Conservation (phyloP, 176 grass and related monocot genomes). For the Panicum miliaceum region DNA sequence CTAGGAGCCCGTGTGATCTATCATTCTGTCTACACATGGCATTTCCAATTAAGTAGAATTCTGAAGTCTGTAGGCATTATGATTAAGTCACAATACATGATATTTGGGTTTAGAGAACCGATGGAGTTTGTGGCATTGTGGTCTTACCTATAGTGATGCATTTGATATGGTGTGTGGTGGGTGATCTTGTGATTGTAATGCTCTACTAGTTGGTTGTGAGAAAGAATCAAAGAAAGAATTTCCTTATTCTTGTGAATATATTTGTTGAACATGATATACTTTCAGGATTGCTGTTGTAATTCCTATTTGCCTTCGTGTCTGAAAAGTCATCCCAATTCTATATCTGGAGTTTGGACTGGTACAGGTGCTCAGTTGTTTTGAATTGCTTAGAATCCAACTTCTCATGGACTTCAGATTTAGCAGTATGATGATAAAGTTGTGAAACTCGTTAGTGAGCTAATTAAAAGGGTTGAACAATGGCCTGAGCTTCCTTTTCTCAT, state of each 20-base stretch:
- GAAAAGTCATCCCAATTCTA: not conserved
- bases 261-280: not conserved
- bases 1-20: not conserved
- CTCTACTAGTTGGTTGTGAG: not conserved
- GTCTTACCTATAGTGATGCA: not conserved
- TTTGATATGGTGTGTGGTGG: not conserved
- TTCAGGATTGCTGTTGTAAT: not conserved
- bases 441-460: not conserved
- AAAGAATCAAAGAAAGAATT: not conserved
- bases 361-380: not conserved
- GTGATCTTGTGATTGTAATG: not conserved
- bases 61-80: not conserved
- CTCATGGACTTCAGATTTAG: not conserved
- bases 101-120: not conserved
- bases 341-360: not conserved
- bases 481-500: not conserved
- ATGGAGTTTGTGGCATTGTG: conserved; percentile 12
- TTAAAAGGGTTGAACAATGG: not conserved
- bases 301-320: not conserved
- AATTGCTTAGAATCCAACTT: not conserved
- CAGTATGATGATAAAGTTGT: not conserved
- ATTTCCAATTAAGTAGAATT: not conserved
- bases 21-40: too few species aligned
- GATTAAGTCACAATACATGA: not conserved
- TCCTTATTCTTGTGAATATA: not conserved